Base-by-base conservation (phyloP, 2,329 filamentous ascomycete species). In the Trichoderma hamatum region DNA sequence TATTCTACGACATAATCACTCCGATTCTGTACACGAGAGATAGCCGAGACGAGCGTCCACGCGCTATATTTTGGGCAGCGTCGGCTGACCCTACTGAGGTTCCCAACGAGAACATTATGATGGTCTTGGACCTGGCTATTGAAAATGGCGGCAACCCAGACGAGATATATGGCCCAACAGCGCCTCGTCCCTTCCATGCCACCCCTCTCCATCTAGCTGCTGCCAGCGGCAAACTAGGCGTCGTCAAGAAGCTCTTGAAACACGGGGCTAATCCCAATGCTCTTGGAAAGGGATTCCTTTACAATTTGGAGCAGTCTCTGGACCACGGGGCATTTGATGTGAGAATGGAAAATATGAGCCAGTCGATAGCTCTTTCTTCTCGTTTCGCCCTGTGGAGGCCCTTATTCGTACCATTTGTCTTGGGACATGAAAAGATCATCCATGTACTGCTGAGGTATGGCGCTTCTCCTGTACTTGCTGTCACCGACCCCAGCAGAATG, bases 361-460 rank as follows among this genome's bases (percentile, higher is more conserved):
- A 6, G 9, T 2, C 49, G 36, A 14, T 69, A 55, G 13, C 3
- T 2, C 0, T 43, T 39, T 30, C 13, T 67, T 30, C 28, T 55
- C 16, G 19, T 2, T 24, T n/a, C 14, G 16, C 19, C 28, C 10
- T 7, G 16, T 70, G 67, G 67, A 51, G 26, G 19, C 67, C 69
- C 19, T 16, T 69, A 3, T 30, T 70, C 24, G 21, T 69, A 21
- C 67, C 69, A 4, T 70, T 69, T 26, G 32, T 70, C 14, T n/a
- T 56, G 2, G 43, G 16, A 1, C 10, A 68, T 28, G 5, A 51
- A 7, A 14, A 34, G 1, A 55, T 68, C 13, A 52, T 64, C 16
- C 16, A 24, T 1, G n/a, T 64, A 4, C 26, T 70, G 0, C n/a
- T 63, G 21, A 11, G 26, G 6, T 5, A 30, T 11, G 58, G 59